Conservation (phyloP, 2,329 filamentous ascomycete species). For the Talaromyces albobiverticillius region DNA sequence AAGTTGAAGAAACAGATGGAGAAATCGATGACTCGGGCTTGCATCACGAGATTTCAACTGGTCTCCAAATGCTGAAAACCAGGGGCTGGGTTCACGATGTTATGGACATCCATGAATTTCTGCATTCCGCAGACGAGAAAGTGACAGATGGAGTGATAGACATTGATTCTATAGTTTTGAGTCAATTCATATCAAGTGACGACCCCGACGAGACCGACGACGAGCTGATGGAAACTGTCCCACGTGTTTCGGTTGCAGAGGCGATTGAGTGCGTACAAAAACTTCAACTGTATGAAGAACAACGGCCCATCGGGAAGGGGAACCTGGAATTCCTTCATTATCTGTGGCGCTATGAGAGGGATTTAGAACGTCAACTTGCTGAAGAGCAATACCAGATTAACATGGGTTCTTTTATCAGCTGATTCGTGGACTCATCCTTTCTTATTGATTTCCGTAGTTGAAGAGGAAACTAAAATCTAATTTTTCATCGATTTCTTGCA, state of each 20-base stretch:
- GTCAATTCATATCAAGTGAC: slow-evolving; percentile 3
- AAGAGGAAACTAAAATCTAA: too few relatives aligned
- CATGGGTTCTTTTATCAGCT: background rate
- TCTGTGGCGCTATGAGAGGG: slow-evolving; percentile 1
- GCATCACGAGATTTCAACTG: slow-evolving; percentile 1
- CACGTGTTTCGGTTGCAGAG: slow-evolving; percentile 1
- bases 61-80: slow-evolving; percentile 5
- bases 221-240: background rate
- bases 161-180: slow-evolving; percentile 8
- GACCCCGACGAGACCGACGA: slow-evolving; percentile 5
- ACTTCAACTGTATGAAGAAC: slow-evolving; percentile 14
- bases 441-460: too few relatives aligned
- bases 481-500: too few relatives aligned
- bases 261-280: slow-evolving; percentile 4
- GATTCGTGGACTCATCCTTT: background rate
- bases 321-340: background rate
- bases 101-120: slow-evolving; percentile 7
- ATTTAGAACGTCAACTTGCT: background rate
- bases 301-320: slow-evolving; percentile 2
- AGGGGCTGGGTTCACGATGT: slow-evolving; percentile 5
- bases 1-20: background rate
- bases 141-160: slow-evolving; percentile 8
- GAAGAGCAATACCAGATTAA: background rate
- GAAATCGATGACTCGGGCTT: background rate
- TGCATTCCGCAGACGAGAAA: slow-evolving; percentile 12